Evolutionary conservation across 2,329 filamentous ascomycete species (phyloP).

Genomic region (Arthroderma uncinatum): DNA sequence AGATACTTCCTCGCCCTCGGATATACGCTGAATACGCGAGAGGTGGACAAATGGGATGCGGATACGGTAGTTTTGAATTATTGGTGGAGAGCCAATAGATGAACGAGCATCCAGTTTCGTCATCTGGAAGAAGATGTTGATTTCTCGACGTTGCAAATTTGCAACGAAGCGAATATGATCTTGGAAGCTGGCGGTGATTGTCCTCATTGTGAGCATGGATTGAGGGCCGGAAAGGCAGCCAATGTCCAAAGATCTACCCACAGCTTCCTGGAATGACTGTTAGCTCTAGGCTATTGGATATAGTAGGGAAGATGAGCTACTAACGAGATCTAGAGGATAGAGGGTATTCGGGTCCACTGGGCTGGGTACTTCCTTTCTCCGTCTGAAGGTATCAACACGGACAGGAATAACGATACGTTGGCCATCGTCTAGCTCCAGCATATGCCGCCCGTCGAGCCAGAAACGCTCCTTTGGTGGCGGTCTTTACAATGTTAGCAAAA

Average conservation of each 20-base stretch:
- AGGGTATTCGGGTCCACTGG: conserved; percentile 23
- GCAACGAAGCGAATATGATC: conserved; percentile 28
- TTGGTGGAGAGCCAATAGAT: neutral
- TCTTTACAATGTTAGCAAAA: conserved; percentile 15
- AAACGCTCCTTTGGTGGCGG: conserved; percentile 45
- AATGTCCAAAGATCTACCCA: conserved; percentile 46
- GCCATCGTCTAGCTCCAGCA: conserved; percentile 22
- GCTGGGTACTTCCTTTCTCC: conserved; percentile 22
- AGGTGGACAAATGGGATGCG: conserved; percentile 38
- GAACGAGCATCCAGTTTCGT: conserved; percentile 17
- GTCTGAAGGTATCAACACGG: conserved; percentile 18
- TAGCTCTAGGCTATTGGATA: neutral
- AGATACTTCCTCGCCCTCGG: conserved; percentile 16
- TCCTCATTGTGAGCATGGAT: conserved; percentile 51
- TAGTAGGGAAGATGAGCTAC: conserved; percentile 10
- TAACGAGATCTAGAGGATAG: conserved; percentile 30
- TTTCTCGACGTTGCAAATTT: conserved; percentile 34
- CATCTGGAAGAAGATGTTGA: conserved; percentile 38
- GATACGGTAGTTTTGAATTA: conserved; percentile 29
- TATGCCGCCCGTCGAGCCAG: conserved; percentile 33
- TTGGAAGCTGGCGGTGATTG: conserved; percentile 20
- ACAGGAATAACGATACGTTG: conserved; percentile 17
- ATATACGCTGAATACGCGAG: conserved; percentile 27
- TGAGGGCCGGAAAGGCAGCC: conserved; percentile 47
- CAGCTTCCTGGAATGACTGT: conserved; percentile 29